Conservation (phyloP, 208 protist species). For the Trypanosoma theileri region DNA sequence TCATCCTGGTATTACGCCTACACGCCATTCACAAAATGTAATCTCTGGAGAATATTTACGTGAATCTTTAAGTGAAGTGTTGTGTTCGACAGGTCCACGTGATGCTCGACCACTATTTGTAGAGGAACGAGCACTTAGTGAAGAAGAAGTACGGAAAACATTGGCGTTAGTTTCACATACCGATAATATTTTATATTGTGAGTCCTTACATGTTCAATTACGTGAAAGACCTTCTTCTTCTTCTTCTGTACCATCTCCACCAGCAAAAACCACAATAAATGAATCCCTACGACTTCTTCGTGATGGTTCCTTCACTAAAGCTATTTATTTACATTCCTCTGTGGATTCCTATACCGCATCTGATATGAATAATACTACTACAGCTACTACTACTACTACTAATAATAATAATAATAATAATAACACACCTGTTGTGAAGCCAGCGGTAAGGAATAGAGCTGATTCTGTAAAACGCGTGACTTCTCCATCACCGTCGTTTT, state of each 20-base stretch:
- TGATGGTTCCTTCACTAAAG: constrained; percentile 3
- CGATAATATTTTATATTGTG: constrained; percentile 1
- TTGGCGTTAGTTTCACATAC: not conserved
- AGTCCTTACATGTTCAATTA: constrained; percentile 10
- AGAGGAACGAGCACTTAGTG: not conserved
- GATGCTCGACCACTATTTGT: constrained; percentile 2
- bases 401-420: not conserved
- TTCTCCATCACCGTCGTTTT: too few relatives aligned
- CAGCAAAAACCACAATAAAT: not conserved
- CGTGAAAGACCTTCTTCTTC: not conserved
- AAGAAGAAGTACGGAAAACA: constrained; percentile 1
- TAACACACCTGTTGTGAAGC: not conserved
- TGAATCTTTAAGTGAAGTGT: not conserved
- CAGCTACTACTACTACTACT: not conserved
- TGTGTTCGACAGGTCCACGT: not conserved
- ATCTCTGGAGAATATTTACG: too few relatives aligned
- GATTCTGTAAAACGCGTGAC: not conserved
- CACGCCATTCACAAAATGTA: too few relatives aligned
- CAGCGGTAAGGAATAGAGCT: not conserved
- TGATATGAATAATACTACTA: not conserved
- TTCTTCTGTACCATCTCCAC: not conserved
- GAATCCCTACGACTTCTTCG: not conserved
- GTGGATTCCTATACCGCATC: not conserved
- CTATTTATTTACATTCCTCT: not conserved
- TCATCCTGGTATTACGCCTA: too few relatives aligned